A percentile compares a stretch with the other conserved stretches of the same genome.
Conservation (phyloP, 441 rosid species). For the Corymbia calophylla region DNA sequence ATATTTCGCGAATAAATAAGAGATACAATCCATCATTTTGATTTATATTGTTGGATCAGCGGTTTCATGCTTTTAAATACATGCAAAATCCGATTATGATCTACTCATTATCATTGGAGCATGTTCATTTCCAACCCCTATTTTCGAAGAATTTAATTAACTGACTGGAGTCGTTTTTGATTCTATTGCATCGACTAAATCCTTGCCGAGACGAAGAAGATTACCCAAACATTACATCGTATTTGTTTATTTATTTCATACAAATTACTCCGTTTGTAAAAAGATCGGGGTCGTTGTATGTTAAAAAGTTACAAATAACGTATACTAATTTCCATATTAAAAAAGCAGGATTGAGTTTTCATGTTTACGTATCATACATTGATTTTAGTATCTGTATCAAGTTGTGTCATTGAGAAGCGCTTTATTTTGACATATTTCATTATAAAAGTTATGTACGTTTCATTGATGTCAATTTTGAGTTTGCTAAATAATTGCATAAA, state of each 20-base stretch:
- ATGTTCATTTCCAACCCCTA: background rate
- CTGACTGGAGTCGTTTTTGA: background rate
- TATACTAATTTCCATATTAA: background rate
- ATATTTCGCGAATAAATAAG: background rate
- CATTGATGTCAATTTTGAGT: accelerated
- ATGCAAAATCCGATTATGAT: background rate
- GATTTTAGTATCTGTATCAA: background rate
- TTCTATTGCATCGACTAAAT: background rate
- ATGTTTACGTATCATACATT: background rate
- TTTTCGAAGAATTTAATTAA: background rate
- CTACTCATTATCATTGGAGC: background rate
- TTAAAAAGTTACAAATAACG: background rate
- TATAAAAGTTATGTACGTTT: background rate
- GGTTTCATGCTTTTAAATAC: background rate
- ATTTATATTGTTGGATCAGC: background rate
- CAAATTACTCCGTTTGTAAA: background rate
- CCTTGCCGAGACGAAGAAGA: background rate
- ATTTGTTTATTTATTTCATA: background rate
- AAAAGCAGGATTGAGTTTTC: background rate
- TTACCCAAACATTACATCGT: background rate
- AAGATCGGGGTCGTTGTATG: background rate
- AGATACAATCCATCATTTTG: background rate
- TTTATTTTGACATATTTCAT: background rate
- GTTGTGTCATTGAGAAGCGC: background rate
- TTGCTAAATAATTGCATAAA: background rate